A percentile compares a stretch with the other conserved stretches of the same genome.
phyloP scores from a whole-genome alignment of 768 basidiomycete genomes.

The Coprinopsis strossmayeri region DNA sequence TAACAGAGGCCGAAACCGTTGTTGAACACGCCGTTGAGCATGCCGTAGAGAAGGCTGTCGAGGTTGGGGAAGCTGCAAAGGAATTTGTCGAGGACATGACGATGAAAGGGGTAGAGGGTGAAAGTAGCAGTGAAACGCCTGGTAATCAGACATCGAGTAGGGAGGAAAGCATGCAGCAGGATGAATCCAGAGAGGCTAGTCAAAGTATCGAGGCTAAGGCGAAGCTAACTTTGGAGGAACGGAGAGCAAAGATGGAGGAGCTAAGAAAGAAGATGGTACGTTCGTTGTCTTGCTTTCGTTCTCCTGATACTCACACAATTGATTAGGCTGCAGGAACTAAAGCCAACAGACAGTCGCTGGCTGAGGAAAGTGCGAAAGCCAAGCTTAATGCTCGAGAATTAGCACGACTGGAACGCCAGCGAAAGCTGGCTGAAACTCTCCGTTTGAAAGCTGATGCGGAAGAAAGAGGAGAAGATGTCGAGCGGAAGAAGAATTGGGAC shows the following conservation, averaged over 20 bases:
- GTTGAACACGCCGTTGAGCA: slow-evolving; percentile 15
- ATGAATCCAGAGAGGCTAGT: slow-evolving; percentile 5
- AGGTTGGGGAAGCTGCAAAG: slow-evolving; percentile 22
- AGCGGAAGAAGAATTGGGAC: slow-evolving; percentile 90
- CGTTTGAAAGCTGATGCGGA: slow-evolving; percentile 84
- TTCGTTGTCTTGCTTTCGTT: slow-evolving; percentile 11
- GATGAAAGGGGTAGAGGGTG: slow-evolving; percentile 19
- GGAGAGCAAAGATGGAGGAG: slow-evolving; percentile 71
- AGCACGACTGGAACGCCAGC: slow-evolving; percentile 81
- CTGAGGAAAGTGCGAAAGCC: slow-evolving; percentile 77
- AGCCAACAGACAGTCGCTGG: slow-evolving; percentile 80
- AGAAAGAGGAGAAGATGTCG: slow-evolving; percentile 87
- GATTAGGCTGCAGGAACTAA: slow-evolving; percentile 64
- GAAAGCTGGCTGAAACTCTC: slow-evolving; percentile 83
- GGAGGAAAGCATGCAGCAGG: slow-evolving; percentile 9
- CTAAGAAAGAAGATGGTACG: slow-evolving; percentile 76
- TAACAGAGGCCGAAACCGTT: slow-evolving; percentile 9
- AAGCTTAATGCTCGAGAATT: slow-evolving; percentile 76
- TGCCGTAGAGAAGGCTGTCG: slow-evolving; percentile 16
- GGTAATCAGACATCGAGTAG: background rate
- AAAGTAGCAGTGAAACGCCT: slow-evolving; percentile 8
- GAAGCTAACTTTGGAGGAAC: slow-evolving; percentile 56
- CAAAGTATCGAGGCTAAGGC: slow-evolving; percentile 18
- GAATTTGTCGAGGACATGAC: slow-evolving; percentile 25
- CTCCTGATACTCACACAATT: slow-evolving; percentile 6